Evolutionary conservation across 305 asterid species (phyloP).

Genomic region (Euphrasia arctica): DNA sequence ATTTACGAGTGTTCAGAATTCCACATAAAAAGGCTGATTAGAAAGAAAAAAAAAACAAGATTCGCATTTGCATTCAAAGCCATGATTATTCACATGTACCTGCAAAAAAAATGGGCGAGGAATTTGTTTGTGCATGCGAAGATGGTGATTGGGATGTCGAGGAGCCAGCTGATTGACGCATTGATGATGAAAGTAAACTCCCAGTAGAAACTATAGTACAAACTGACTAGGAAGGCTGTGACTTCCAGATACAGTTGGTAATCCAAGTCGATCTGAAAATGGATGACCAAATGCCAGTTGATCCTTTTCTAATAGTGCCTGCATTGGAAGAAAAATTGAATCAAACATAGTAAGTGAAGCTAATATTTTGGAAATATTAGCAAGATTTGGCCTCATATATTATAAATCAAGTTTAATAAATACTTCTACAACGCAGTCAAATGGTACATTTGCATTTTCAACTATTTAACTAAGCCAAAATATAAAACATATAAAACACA

Average conservation of each 20-base stretch:
- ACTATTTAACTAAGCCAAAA: not conserved
- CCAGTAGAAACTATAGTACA: conserved; percentile 75
- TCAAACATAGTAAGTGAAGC: conserved; percentile 19
- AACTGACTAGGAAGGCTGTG: conserved; percentile 63
- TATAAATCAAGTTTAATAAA: conserved; percentile 18
- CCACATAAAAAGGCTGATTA: conserved; percentile 11
- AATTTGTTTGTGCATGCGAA: conserved; percentile 82
- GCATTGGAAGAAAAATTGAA: conserved; percentile 29
- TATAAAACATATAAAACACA: conserved; percentile 4
- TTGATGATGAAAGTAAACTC: conserved; percentile 65
- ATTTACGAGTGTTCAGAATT: conserved; percentile 1
- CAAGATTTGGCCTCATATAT: conserved; percentile 18
- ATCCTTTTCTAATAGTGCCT: conserved; percentile 96
- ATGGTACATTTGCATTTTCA: conserved; percentile 11
- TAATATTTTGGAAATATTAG: conserved; percentile 16
- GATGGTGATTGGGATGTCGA: conserved; percentile 53
- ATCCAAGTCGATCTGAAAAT: conserved; percentile 89
- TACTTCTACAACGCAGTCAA: conserved; percentile 8
- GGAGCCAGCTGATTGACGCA: conserved; percentile 72
- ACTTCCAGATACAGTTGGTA: conserved; percentile 74
- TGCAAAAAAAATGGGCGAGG: conserved; percentile 91
- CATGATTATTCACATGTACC: conserved; percentile 39
- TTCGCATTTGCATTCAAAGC: not conserved
- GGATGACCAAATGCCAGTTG: conserved; percentile 99
- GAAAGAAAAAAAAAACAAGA: conserved; percentile 13